A percentile compares a stretch with the other conserved stretches of the same genome.
Conservation (phyloP, 2,329 filamentous ascomycete genomes). For the Colletotrichum destructivum region DNA sequence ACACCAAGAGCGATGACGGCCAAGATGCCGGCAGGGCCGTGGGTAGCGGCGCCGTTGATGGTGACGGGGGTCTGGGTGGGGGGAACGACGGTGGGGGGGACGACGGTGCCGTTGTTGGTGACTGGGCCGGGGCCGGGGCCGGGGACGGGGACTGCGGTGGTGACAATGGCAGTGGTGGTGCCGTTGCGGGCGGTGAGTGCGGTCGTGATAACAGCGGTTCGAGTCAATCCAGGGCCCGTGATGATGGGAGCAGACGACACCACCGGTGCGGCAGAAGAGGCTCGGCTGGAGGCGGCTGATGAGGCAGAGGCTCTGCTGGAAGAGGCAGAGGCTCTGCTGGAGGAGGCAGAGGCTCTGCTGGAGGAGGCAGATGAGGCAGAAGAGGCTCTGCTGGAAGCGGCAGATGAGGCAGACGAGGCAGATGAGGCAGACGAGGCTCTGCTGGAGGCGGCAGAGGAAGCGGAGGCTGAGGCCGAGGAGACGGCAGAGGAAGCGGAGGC, state of each 20-base stretch:
- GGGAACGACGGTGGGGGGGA: neutral
- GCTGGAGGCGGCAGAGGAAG: constrained; percentile 12
- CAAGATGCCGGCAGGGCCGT: constrained; percentile 24
- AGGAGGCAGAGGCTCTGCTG: neutral
- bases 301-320: constrained; percentile 13
- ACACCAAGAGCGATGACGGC: constrained; percentile 33
- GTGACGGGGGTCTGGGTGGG: constrained; percentile 25
- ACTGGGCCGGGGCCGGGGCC: too few species aligned
- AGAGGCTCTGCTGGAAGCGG: constrained; percentile 13
- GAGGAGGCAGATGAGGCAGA: constrained; percentile 1
- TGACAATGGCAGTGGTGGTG: neutral
- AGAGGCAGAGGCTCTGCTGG: constrained; percentile 7
- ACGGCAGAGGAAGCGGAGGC: neutral
- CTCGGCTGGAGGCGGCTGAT: neutral
- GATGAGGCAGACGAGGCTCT: constrained; percentile 2
- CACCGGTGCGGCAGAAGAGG: neutral
- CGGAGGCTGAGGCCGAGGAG: too few species aligned
- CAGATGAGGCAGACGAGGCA: neutral
- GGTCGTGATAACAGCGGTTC: constrained; percentile 26
- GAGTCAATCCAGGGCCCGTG: constrained; percentile 2
- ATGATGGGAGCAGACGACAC: neutral
- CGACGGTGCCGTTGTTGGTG: too few species aligned
- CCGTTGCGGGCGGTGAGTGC: constrained; percentile 22
- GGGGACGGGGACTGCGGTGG: too few species aligned
- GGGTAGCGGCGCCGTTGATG: constrained; percentile 22